Evolutionary conservation across 768 basidiomycete species (phyloP).

Genomic region (Hericium coralloides): DNA sequence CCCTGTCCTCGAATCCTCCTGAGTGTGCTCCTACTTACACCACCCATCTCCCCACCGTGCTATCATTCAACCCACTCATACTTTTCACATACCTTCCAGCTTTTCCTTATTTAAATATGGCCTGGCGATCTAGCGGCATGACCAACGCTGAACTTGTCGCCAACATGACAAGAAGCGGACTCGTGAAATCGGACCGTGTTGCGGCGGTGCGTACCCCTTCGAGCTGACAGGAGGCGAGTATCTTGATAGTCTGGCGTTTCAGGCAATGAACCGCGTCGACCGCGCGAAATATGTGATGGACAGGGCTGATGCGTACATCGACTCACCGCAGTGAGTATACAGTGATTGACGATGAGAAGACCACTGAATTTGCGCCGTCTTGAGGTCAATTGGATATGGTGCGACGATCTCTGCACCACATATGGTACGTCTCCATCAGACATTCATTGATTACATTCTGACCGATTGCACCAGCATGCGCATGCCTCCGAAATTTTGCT

Average conservation of each 20-base stretch:
- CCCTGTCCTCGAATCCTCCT: too few species aligned
- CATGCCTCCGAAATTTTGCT: conserved; percentile 76
- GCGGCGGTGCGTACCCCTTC: conserved; percentile 34
- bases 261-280: conserved; percentile 42
- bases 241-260: background rate
- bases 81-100: too few species aligned
- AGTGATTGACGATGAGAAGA: too few species aligned
- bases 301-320: conserved; percentile 33
- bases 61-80: too few species aligned
- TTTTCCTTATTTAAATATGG: conserved; percentile 39
- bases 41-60: too few species aligned
- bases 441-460: background rate
- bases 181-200: conserved; percentile 50
- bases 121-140: conserved; percentile 69
- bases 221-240: background rate
- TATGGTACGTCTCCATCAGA: conserved; percentile 47
- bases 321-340: conserved; percentile 36
- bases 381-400: conserved; percentile 57
- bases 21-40: too few species aligned
- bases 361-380: background rate
- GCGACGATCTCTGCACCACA: conserved; percentile 97
- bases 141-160: conserved; percentile 66
- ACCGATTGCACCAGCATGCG: conserved; percentile 51
- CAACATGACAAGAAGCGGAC: conserved; percentile 48
- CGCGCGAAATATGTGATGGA: conserved; percentile 36